These are phyloP conservation scores for Solanum chilense DNA, from an alignment of 257 asterid species.

Conservation along the genomic window DNA sequence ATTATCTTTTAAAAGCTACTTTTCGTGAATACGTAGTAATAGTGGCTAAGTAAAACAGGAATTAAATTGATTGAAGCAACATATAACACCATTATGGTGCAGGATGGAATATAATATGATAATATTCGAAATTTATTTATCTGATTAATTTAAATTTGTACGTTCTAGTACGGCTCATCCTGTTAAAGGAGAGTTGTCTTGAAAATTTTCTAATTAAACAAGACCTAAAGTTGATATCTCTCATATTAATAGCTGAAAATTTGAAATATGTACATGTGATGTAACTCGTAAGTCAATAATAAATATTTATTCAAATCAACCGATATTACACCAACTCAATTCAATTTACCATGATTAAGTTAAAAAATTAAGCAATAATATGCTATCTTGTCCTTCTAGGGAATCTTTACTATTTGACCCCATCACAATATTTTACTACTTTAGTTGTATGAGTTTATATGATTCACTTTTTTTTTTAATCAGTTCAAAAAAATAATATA, in stretches of 20 bases:
- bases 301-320: neutral
- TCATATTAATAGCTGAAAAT: neutral
- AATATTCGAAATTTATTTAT: rapidly evolving
- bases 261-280: neutral
- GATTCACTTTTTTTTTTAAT: no score
- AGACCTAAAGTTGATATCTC: neutral
- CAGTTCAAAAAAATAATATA: no score
- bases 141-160: no score
- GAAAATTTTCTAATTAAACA: neutral
- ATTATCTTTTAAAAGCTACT: neutral
- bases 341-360: neutral
- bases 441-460: neutral
- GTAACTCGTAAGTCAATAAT: neutral
- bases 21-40: neutral
- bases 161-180: rapidly evolving
- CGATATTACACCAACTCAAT: neutral
- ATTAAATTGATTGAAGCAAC: neutral
- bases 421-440: neutral
- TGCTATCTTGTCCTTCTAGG: neutral
- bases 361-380: neutral
- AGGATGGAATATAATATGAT: neutral
- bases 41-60: neutral
- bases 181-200: neutral
- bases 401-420: neutral
- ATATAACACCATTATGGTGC: neutral